Conservation (phyloP, 805 yeast genomes). For the Candida caryicola region DNA sequence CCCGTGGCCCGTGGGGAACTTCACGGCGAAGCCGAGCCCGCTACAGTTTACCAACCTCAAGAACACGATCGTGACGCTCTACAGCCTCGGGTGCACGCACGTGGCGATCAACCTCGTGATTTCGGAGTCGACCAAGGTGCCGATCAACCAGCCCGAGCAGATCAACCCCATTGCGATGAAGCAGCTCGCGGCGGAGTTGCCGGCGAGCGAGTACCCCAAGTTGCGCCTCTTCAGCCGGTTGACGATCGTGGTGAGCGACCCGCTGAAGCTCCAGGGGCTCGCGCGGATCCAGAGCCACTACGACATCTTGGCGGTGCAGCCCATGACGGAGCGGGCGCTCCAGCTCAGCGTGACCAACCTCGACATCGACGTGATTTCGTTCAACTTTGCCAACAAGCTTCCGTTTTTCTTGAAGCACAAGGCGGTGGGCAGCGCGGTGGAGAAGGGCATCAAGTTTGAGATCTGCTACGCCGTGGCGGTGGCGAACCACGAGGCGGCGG, state of each 20-base stretch:
- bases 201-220: slow-evolving; percentile 27
- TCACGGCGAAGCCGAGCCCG: slow-evolving; percentile 38
- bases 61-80: slow-evolving; percentile 50
- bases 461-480: slow-evolving; percentile 62
- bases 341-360: slow-evolving; percentile 69
- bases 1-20: slow-evolving; percentile 64
- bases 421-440: slow-evolving; percentile 76
- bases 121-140: slow-evolving; percentile 51
- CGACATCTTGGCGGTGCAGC: slow-evolving; percentile 81
- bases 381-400: slow-evolving; percentile 60
- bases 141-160: slow-evolving; percentile 39
- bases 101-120: slow-evolving; percentile 71
- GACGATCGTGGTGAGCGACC: slow-evolving; percentile 74
- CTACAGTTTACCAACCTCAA: slow-evolving; percentile 45
- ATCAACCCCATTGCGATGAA: slow-evolving; percentile 49
- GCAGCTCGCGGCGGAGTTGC: slow-evolving; percentile 18
- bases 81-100: slow-evolving; percentile 67
- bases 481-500: slow-evolving; percentile 25
- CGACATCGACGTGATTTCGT: slow-evolving; percentile 78
- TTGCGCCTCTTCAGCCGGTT: slow-evolving; percentile 58
- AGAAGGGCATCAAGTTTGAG: slow-evolving; percentile 81
- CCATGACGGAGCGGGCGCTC: slow-evolving; percentile 74
- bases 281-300: slow-evolving; percentile 49
- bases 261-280: slow-evolving; percentile 67
- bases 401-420: slow-evolving; percentile 83